Percentiles rank a stretch among this genome's conserved stretches.
phyloP scores from a whole-genome alignment of 495 filamentous ascomycete genomes.

The Melanomma pulvis-pyrius region DNA sequence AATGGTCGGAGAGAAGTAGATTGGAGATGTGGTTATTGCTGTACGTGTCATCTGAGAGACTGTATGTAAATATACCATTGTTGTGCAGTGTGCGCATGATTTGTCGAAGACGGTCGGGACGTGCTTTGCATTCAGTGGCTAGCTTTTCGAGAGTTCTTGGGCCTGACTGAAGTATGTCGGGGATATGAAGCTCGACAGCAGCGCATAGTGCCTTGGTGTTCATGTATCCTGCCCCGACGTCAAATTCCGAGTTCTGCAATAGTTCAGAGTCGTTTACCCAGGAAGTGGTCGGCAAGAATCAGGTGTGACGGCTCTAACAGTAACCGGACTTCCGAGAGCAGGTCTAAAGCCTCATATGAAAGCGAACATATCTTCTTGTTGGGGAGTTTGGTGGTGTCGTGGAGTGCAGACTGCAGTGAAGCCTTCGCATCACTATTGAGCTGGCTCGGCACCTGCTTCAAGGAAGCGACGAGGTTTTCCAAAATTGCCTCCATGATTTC shows the following conservation, averaged over 20 bases:
- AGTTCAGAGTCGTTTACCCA: neutral
- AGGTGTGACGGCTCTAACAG: conserved; percentile 10
- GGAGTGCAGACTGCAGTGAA: neutral
- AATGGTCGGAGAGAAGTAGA: conserved; percentile 38
- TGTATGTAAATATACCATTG: conserved; percentile 41
- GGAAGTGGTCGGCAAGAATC: conserved; percentile 25
- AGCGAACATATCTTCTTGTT: neutral
- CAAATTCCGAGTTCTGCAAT: neutral
- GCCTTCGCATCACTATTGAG: neutral
- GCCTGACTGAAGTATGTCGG: conserved; percentile 3
- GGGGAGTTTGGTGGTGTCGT: conserved; percentile 15
- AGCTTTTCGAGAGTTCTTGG: neutral
- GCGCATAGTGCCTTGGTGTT: conserved; percentile 8
- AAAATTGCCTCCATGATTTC: conserved; percentile 17
- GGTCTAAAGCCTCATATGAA: conserved; percentile 2
- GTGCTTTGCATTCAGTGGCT: conserved; percentile 1
- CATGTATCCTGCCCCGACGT: too few species aligned
- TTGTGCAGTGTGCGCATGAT: conserved; percentile 34
- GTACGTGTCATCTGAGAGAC: conserved; percentile 18
- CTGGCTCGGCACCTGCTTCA: neutral
- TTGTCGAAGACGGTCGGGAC: conserved; percentile 23
- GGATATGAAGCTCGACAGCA: conserved; percentile 14
- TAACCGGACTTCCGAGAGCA: neutral
- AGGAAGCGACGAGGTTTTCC: conserved; percentile 1
- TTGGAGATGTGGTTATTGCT: conserved; percentile 37